Evolutionary conservation across 257 asterid genomes (phyloP).

Genomic region (Coffea canephora): DNA sequence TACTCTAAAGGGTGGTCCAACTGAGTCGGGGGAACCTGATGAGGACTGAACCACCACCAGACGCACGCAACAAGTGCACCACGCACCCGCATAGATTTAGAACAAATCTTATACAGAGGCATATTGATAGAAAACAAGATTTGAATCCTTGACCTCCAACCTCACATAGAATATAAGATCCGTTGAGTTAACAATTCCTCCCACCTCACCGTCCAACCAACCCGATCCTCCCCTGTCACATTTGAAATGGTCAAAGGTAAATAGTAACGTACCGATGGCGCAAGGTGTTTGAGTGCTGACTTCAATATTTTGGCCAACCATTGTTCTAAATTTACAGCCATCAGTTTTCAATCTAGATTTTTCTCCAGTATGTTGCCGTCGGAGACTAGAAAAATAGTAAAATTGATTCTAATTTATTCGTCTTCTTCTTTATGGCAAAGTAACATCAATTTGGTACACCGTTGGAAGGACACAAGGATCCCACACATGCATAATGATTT

Average conservation of each 20-base stretch:
- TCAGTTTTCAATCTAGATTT: slow-evolving; percentile 8
- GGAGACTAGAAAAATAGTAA: background rate
- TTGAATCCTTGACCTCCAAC: too few relatives aligned
- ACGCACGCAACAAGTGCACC: too few relatives aligned
- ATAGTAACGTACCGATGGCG: background rate
- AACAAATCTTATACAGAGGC: too few relatives aligned
- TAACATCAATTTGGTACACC: slow-evolving; percentile 17
- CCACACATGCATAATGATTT: slow-evolving; percentile 28
- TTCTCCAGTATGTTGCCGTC: background rate
- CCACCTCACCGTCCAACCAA: too few relatives aligned
- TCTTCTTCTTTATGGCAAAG: background rate
- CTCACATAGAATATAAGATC: too few relatives aligned
- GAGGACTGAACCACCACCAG: too few relatives aligned
- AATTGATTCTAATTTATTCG: background rate
- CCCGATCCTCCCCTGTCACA: too few relatives aligned
- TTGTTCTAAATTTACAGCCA: background rate
- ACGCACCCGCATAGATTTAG: too few relatives aligned
- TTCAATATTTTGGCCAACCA: background rate
- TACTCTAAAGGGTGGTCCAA: too few relatives aligned
- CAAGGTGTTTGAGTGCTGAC: background rate
- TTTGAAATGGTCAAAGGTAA: background rate
- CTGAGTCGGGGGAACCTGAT: too few relatives aligned
- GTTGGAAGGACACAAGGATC: slow-evolving; percentile 33
- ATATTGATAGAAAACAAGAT: too few relatives aligned
- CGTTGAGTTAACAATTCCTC: too few relatives aligned